Percentiles rank a stretch among this genome's conserved stretches.
phyloP scores from a whole-genome alignment of 169 alveolate species.

The Cryptosporidium viatorum region DNA sequence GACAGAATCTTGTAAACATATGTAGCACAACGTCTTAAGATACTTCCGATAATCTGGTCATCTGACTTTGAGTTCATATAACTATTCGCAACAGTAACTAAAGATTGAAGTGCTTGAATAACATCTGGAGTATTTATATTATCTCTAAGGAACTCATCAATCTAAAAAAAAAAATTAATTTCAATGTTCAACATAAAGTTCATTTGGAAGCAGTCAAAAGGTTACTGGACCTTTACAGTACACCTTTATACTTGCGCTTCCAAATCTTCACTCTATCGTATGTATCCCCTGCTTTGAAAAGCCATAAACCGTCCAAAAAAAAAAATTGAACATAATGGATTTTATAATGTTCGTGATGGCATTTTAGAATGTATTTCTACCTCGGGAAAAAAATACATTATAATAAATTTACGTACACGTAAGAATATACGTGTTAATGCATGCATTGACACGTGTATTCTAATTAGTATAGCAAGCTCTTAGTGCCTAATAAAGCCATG shows the following conservation, averaged over 20 bases:
- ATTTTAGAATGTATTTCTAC: not conserved
- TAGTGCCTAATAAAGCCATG: conserved; percentile 75
- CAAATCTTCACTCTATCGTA: not conserved
- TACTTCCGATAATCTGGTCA: conserved; percentile 71
- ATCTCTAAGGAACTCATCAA: conserved; percentile 86
- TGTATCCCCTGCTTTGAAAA: not conserved
- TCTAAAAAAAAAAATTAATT: conserved; percentile 47
- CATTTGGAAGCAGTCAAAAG: not conserved
- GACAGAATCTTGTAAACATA: conserved; percentile 79
- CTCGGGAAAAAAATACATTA: not conserved
- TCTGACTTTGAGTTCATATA: conserved; percentile 76
- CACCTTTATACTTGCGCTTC: not conserved
- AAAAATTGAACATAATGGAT: not conserved
- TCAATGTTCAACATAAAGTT: too few species aligned
- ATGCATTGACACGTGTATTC: not conserved
- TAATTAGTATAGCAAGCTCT: conserved; percentile 47
- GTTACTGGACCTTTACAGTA: not conserved
- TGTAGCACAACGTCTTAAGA: conserved; percentile 75
- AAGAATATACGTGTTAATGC: not conserved
- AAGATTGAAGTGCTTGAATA: conserved; percentile 79
- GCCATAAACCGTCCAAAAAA: not conserved
- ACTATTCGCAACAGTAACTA: conserved; percentile 82
- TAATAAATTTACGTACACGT: not conserved
- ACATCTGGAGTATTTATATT: conserved; percentile 92
- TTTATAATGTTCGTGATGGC: not conserved